phyloP scores from a whole-genome alignment of 2,329 filamentous ascomycete genomes.

The Calonectria ilicicola region DNA sequence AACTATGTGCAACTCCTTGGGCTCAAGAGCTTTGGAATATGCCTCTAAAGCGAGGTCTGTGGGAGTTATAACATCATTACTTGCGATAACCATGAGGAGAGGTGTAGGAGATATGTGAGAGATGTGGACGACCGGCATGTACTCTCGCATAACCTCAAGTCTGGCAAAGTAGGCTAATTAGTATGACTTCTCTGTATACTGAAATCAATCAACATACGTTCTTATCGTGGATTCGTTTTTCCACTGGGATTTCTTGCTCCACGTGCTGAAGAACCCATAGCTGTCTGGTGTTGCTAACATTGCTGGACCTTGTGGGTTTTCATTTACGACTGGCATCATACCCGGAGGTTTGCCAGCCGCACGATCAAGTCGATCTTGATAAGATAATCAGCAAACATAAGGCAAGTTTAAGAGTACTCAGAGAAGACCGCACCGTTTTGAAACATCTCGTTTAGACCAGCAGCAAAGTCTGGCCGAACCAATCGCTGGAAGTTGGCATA shows the following conservation, averaged over 20 bases:
- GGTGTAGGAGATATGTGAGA: not conserved
- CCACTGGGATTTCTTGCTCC: not conserved
- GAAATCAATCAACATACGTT: not conserved
- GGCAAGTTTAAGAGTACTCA: not conserved
- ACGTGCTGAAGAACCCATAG: not conserved
- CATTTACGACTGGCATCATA: not conserved
- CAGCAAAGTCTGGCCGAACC: not conserved
- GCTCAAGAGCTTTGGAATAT: not conserved
- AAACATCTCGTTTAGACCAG: not conserved
- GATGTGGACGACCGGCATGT: not conserved
- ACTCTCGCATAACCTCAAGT: not conserved
- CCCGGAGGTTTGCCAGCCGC: not conserved
- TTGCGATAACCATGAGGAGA: not conserved
- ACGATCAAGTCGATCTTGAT: not conserved
- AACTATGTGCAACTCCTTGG: not conserved
- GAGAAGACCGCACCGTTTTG: not conserved
- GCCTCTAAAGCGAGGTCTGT: not conserved
- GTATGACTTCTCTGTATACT: too few species aligned
- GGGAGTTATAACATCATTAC: not conserved
- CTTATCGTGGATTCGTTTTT: not conserved
- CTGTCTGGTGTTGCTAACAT: not conserved
- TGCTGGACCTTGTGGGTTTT: not conserved
- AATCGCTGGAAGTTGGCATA: not conserved
- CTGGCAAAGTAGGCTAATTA: not conserved
- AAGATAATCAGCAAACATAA: not conserved